These are phyloP conservation scores for Cylindrodendrum hubeiense DNA, from an alignment of 2,329 filamentous ascomycete species.

Conservation along the genomic window DNA sequence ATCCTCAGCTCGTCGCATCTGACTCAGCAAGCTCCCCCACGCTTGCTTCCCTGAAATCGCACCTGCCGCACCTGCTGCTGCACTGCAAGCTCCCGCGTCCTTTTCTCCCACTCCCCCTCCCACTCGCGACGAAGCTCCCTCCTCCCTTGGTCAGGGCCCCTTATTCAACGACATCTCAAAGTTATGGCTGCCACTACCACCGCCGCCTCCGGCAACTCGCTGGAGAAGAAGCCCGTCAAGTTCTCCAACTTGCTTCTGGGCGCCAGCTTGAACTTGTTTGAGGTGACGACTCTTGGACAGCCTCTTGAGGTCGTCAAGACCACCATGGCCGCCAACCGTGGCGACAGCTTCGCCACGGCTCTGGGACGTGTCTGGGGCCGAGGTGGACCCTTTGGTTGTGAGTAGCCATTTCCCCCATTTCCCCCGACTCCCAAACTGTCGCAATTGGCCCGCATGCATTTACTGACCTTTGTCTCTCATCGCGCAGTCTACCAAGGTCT, in stretches of 20 bases:
- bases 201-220: conserved; percentile 65
- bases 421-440: background rate
- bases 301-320: conserved; percentile 99
- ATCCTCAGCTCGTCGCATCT: conserved; percentile 4
- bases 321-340: conserved; percentile 97
- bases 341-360: conserved; percentile 85
- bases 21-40: conserved; percentile 30
- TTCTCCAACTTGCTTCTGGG: conserved; percentile 98
- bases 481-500: conserved; percentile 98
- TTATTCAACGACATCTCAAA: conserved; percentile 61
- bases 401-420: conserved; percentile 55
- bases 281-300: conserved; percentile 78
- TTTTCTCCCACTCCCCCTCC: conserved; percentile 33
- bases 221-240: conserved; percentile 99
- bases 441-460: conserved; percentile 1
- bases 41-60: conserved; percentile 31
- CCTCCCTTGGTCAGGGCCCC: conserved; percentile 99
- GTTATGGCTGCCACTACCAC: conserved; percentile 73
- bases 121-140: conserved; percentile 84
- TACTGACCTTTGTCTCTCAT: conserved; percentile 44
- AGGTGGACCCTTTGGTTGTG: conserved; percentile 94
- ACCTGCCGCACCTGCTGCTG: conserved; percentile 20
- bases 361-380: conserved; percentile 91
- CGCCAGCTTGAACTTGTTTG: conserved; percentile 95
- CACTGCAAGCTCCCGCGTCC: conserved; percentile 27